Base-by-base conservation (phyloP, 2,329 filamentous ascomycete species). In the Celoporthe dispersa region DNA sequence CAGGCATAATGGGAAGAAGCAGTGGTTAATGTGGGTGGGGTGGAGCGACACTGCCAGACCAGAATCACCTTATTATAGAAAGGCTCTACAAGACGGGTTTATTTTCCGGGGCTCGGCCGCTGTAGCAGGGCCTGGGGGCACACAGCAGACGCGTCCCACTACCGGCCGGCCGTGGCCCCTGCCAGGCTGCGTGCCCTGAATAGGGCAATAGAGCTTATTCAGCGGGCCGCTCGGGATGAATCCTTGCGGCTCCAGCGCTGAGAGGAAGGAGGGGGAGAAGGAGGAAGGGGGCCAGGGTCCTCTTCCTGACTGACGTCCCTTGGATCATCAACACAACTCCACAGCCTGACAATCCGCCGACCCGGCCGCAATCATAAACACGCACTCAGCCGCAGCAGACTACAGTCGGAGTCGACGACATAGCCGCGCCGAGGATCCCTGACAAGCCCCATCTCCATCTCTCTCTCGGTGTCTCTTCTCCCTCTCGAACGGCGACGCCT, bases 181-280 rank as follows among this genome's bases (percentile, higher is more conserved):
- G 44, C 44, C 44, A 7, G 7, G 12, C 25, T 55, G 51, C 1
- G 9, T 55, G 51, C n/a, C n/a, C 51, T 57, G 25, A 57, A 31
- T 57, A 31, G 25, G 53, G 53, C 12, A 57, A 31, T 31, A 57
- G 53, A 57, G 53, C 53, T 57, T 57, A 57, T 57, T 57, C 53
- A 57, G 53, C 53, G 53, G 53, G 53, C 53, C 53, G 53, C 53
- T 7, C 12, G 53, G 53, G 25, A 57, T 33, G n/a, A 55, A 55
- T 55, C 51, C 51, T 55, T 55, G 51, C 51, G 51, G 51, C 51
- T 55, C n/a, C 51, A 28, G 51, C n/a, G n/a, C 51, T 48, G 44
- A 48, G 44, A 48, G 19, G 19, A 22, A 48, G 44, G 44, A 48
- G 16, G 44, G 35, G 35, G 35, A 37, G 9, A 19, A 44, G 41